A percentile compares a stretch with the other conserved stretches of the same genome.
Evolutionary conservation across 73 alveolate genomes (phyloP).

Genomic region (Uronychia binucleata): DNA sequence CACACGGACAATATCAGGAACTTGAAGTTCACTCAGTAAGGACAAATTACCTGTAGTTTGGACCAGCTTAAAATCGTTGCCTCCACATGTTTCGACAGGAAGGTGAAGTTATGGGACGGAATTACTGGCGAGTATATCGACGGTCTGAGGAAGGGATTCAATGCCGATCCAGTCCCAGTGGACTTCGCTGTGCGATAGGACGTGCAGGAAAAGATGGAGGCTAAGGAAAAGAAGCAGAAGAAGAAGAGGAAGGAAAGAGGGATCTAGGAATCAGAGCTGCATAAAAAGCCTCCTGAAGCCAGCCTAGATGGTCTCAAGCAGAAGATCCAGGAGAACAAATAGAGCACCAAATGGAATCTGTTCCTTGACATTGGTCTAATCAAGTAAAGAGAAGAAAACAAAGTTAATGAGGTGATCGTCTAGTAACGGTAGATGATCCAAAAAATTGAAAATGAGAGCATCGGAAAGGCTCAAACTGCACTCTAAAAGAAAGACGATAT

Average conservation of each 20-base stretch:
- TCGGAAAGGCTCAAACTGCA: not conserved
- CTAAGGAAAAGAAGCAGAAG: not conserved
- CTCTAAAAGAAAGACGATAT: not conserved
- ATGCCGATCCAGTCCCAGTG: slow-evolving; percentile 39
- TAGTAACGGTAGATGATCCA: too few relatives aligned
- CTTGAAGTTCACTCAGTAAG: slow-evolving; percentile 30
- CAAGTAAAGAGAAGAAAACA: not conserved
- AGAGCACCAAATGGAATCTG: not conserved
- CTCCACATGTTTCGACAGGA: slow-evolving; percentile 64
- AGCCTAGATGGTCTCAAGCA: not conserved
- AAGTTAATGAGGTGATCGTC: not conserved
- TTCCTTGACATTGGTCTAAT: not conserved
- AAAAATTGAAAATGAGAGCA: too few relatives aligned
- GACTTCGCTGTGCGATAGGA: not conserved
- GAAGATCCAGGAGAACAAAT: not conserved
- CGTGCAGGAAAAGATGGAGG: not conserved
- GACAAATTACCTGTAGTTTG: not conserved
- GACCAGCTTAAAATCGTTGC: slow-evolving; percentile 6
- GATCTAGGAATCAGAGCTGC: not conserved
- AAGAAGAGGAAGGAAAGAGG: not conserved
- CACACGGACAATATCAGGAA: slow-evolving; percentile 60
- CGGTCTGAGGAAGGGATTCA: slow-evolving; percentile 53
- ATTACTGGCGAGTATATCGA: slow-evolving; percentile 41
- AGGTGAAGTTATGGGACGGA: slow-evolving; percentile 52
- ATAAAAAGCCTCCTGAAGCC: not conserved